Conservation (phyloP, 2,329 filamentous ascomycete species). For the Leptodontidium sp. region DNA sequence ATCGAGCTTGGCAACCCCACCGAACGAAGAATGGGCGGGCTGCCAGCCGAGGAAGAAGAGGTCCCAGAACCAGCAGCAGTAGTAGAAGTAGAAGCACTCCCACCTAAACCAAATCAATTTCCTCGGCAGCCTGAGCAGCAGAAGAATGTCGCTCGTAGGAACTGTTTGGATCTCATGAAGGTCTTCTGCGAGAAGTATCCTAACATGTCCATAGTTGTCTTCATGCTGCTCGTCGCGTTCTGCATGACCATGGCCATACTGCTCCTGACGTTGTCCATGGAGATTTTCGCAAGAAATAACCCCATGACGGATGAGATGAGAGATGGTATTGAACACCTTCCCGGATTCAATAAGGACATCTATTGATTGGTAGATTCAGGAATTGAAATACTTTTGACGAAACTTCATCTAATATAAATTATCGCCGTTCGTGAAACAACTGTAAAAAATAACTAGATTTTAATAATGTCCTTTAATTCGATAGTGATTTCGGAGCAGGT, state of each 20-base stretch:
- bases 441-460: no score
- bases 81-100: neutral
- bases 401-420: no score
- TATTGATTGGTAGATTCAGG: neutral
- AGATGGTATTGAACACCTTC: constrained; percentile 8
- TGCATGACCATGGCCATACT: neutral
- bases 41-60: neutral
- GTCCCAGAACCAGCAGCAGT: no score
- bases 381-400: neutral
- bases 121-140: neutral
- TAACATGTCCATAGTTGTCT: neutral
- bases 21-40: neutral
- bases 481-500: no score
- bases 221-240: neutral
- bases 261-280: neutral
- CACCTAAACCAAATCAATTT: neutral
- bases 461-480: no score
- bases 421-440: no score
- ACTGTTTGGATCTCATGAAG: neutral
- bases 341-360: constrained; percentile 3
- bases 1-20: constrained; percentile 7
- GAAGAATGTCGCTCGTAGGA: neutral
- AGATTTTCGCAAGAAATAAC: neutral
- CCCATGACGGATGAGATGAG: constrained; percentile 19
- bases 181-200: constrained; percentile 16